These are phyloP conservation scores for Cyberlindnera mycetangii DNA, from an alignment of 805 yeast species.

Conservation along the genomic window DNA sequence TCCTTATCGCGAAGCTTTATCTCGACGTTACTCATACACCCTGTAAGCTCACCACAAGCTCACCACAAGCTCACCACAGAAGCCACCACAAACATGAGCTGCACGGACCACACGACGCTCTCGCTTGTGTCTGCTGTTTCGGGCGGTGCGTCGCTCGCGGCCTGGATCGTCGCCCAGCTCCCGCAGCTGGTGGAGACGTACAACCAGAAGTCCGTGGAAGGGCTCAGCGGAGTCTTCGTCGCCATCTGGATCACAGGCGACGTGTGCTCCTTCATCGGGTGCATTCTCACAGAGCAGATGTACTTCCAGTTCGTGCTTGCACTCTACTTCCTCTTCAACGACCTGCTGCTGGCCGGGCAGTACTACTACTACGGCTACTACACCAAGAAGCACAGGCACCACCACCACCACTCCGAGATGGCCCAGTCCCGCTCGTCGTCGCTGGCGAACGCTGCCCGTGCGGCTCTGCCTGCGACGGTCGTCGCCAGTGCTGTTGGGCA, in stretches of 20 bases:
- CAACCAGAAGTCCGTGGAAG: slow-evolving; percentile 55
- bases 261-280: slow-evolving; percentile 58
- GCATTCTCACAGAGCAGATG: slow-evolving; percentile 70
- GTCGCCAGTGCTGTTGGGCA: slow-evolving; percentile 28
- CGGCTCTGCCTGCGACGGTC: slow-evolving; percentile 24
- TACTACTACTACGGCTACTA: slow-evolving; percentile 59
- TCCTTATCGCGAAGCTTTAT: no score
- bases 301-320: slow-evolving; percentile 79
- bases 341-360: slow-evolving; percentile 63
- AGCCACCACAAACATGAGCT: slow-evolving; percentile 9
- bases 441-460: slow-evolving; percentile 13
- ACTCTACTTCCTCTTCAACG: slow-evolving; percentile 70
- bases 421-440: background rate
- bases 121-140: slow-evolving; percentile 32
- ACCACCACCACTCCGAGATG: slow-evolving; percentile 26
- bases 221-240: slow-evolving; percentile 51
- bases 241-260: slow-evolving; percentile 45
- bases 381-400: slow-evolving; percentile 32
- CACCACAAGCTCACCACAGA: no score
- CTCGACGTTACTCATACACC: no score
- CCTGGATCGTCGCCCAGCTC: slow-evolving; percentile 47
- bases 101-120: slow-evolving; percentile 15
- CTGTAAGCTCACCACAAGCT: no score
- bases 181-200: slow-evolving; percentile 59
- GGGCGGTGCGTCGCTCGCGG: slow-evolving; percentile 43